phyloP scores from a whole-genome alignment of 306 rosid genomes.

The Inga leiocalycina region DNA sequence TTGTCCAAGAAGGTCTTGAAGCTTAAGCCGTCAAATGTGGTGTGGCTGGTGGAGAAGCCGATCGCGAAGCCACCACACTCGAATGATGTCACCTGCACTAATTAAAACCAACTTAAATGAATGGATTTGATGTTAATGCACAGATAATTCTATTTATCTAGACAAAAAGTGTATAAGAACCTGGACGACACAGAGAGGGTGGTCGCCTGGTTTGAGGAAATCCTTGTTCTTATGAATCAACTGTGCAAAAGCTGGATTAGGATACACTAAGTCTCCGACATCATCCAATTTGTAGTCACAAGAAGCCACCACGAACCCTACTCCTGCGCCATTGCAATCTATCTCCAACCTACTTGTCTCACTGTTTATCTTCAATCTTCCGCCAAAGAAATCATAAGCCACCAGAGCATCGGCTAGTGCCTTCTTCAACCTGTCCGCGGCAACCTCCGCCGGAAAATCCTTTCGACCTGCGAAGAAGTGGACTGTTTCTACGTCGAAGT shows the following conservation, averaged over 20 bases:
- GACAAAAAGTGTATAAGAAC: constrained; percentile 28
- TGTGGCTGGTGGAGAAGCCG: constrained; percentile 61
- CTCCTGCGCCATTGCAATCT: constrained; percentile 63
- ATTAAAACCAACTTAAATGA: neutral
- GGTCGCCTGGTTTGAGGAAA: constrained; percentile 48
- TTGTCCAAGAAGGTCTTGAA: constrained; percentile 62
- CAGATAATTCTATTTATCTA: too few species aligned
- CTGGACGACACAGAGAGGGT: constrained; percentile 64
- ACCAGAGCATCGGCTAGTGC: constrained; percentile 51
- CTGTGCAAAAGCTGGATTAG: constrained; percentile 70
- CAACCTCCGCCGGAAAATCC: constrained; percentile 42
- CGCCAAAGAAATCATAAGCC: constrained; percentile 60
- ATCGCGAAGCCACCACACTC: constrained; percentile 73
- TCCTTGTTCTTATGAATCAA: constrained; percentile 51
- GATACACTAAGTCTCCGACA: constrained; percentile 70
- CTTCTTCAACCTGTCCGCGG: constrained; percentile 43
- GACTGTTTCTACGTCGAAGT: constrained; percentile 61
- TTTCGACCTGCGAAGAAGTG: constrained; percentile 57
- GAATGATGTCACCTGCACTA: constrained; percentile 46
- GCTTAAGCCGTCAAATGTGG: constrained; percentile 68
- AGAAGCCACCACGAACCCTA: constrained; percentile 36
- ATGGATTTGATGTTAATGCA: neutral
- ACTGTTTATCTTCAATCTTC: constrained; percentile 53
- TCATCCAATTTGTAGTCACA: constrained; percentile 32
- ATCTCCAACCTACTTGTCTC: constrained; percentile 57